Evolutionary conservation across 192 early-diverging fungal genomes (phyloP), one percentile per base, ranked within the genome.

Genomic region (Coemansia sp.): DNA sequence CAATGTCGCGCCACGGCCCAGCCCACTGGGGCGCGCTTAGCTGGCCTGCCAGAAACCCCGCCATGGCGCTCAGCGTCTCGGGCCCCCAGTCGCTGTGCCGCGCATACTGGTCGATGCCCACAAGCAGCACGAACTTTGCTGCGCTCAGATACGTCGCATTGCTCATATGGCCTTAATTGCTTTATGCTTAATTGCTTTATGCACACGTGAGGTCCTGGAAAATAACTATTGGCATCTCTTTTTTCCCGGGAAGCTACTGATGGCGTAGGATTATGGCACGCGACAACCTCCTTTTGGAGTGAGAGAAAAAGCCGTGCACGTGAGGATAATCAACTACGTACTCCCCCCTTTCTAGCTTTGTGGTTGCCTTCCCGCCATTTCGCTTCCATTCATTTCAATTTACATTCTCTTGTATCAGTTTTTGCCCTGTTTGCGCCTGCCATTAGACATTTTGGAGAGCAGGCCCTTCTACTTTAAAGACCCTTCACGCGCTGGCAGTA

Each of bases 31-130:
- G 57, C 38, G 50, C 62, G 54, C 57, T 65, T 16, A 69, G 45
- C 7, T 52, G 56, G 9, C 12, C n/a, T 2, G 60, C 62, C 7
- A 76, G 62, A 16, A 76, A 35, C 21, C 50, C 44, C 6, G 54
- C 61, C n/a, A 73, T 13, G 10, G 66, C 70, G 42, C 59, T 58
- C 36, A 63, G 70, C 28, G 60, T 33, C 36, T 33, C 16, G 4
- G 70, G 60, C 4, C 63, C 70, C 70, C 70, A 73, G 59, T 73
- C 72, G 57, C 68, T 64, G 61, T 68, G 59, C 33, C 59, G 59
- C 40, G 67, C 55, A 26, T 77, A 77, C 38, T 66, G 63, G 30
- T 77, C 73, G 7, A 66, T 48, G n/a, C 55, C 63, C 8, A 70
- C 57, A 0, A 77, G 59, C 28, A 70, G 59, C 11, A 65, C 59